A percentile compares a stretch with the other conserved stretches of the same genome.
Conservation (phyloP, 495 filamentous ascomycete genomes). For the Chaetomium fimeti region DNA sequence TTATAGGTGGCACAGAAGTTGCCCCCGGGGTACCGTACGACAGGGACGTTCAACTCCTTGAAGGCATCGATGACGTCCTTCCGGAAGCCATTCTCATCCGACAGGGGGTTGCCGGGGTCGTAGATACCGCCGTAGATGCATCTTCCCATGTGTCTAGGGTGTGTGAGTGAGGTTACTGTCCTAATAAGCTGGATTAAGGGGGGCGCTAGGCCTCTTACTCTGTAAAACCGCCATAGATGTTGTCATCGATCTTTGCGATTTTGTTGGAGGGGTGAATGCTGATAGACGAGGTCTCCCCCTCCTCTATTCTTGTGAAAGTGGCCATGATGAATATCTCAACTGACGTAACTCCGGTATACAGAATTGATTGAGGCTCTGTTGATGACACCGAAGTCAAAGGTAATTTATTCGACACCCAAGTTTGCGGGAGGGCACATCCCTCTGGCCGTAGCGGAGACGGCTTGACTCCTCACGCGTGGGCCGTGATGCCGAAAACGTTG, state of each 20-base stretch:
- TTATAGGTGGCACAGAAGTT: constrained; percentile 83
- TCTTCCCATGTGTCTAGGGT: constrained; percentile 70
- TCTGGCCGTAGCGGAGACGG: background rate
- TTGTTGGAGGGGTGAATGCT: constrained; percentile 16
- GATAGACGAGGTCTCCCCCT: constrained; percentile 20
- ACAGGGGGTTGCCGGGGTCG: constrained; percentile 66
- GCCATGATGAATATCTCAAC: constrained; percentile 5
- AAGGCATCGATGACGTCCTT: constrained; percentile 70
- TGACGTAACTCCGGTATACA: background rate
- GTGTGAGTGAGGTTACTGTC: background rate
- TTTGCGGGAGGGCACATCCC: background rate
- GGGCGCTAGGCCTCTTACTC: constrained; percentile 17
- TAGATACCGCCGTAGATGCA: constrained; percentile 86
- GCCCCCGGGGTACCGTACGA: constrained; percentile 75
- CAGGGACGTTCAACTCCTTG: constrained; percentile 67
- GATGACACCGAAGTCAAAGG: background rate
- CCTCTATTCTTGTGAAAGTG: constrained; percentile 23
- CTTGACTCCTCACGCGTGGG: background rate
- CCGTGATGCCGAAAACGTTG: background rate
- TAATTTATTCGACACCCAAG: constrained; percentile 3
- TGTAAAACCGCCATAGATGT: constrained; percentile 45
- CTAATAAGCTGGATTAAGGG: background rate
- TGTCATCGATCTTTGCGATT: constrained; percentile 21
- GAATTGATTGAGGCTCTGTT: background rate
- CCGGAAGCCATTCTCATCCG: constrained; percentile 71